Conservation (phyloP, 805 yeast genomes). For the Lipomyces mesembrius region DNA sequence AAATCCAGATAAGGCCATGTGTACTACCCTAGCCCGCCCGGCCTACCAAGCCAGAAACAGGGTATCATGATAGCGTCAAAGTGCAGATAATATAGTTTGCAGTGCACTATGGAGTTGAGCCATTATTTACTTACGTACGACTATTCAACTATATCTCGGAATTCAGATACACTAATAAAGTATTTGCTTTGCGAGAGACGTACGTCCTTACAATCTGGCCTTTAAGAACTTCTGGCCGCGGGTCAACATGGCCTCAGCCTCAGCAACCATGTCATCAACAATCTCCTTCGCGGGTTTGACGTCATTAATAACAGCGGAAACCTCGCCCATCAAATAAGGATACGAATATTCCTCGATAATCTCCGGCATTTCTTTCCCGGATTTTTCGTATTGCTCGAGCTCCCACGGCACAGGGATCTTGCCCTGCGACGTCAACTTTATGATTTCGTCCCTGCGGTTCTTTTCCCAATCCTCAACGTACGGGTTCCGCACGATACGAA, state of each 20-base stretch:
- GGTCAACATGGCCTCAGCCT: slow-evolving; percentile 33
- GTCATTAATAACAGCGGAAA: slow-evolving; percentile 38
- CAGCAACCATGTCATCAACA: slow-evolving; percentile 40
- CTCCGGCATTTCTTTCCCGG: slow-evolving; percentile 36
- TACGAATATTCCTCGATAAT: slow-evolving; percentile 33
- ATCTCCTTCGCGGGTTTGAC: slow-evolving; percentile 40
- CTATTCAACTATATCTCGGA: background rate
- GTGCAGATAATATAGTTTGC: too few species aligned
- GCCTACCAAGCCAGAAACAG: too few species aligned
- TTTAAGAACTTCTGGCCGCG: slow-evolving; percentile 19
- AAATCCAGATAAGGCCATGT: too few species aligned
- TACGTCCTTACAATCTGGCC: slow-evolving; percentile 20
- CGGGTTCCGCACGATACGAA: slow-evolving; percentile 38
- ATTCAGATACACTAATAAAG: background rate
- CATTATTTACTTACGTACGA: background rate
- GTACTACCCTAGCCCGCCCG: too few species aligned
- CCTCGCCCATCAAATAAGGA: slow-evolving; percentile 42
- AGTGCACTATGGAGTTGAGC: too few species aligned
- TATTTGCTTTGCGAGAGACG: background rate
- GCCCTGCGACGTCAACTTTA: slow-evolving; percentile 36
- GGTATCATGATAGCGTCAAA: too few species aligned
- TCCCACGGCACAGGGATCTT: slow-evolving; percentile 39
- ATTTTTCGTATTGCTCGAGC: slow-evolving; percentile 35
- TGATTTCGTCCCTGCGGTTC: slow-evolving; percentile 39
- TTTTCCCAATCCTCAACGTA: slow-evolving; percentile 40